These are phyloP conservation scores for Beauveria brongniartii DNA, from an alignment of 2,329 filamentous ascomycete species.

Conservation along the genomic window DNA sequence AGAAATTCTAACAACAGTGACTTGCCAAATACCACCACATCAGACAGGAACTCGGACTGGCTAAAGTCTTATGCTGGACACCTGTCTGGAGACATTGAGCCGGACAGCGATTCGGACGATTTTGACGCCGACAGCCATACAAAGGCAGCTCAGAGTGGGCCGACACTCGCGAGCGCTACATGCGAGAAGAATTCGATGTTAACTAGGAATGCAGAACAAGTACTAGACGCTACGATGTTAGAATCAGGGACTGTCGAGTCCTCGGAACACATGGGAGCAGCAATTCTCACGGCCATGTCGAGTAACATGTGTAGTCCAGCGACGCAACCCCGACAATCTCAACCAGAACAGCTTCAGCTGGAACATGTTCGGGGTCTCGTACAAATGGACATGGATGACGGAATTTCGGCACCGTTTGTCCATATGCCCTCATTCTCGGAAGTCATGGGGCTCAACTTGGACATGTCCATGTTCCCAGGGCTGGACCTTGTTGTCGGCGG, in stretches of 20 bases:
- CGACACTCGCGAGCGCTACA: not conserved
- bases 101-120: not conserved
- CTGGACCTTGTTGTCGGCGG: not conserved
- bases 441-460: not conserved
- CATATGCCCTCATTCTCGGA: not conserved
- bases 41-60: not conserved
- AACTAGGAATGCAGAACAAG: not conserved
- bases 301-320: not conserved
- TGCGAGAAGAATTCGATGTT: not conserved
- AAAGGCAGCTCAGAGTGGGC: not conserved
- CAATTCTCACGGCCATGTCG: not conserved
- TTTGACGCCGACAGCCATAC: not conserved
- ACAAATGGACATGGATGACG: not conserved
- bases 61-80: not conserved
- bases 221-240: not conserved
- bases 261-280: not conserved
- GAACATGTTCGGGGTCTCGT: not conserved
- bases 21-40: not conserved
- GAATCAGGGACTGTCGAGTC: not conserved
- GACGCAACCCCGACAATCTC: not conserved
- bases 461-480: not conserved
- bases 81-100: not conserved
- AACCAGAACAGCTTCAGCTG: not conserved
- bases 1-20: not conserved
- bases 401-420: not conserved